Percentiles rank a stretch among this genome's conserved stretches.
Evolutionary conservation across 306 rosid species (phyloP).

Genomic region (Leucaena leucocephala): DNA sequence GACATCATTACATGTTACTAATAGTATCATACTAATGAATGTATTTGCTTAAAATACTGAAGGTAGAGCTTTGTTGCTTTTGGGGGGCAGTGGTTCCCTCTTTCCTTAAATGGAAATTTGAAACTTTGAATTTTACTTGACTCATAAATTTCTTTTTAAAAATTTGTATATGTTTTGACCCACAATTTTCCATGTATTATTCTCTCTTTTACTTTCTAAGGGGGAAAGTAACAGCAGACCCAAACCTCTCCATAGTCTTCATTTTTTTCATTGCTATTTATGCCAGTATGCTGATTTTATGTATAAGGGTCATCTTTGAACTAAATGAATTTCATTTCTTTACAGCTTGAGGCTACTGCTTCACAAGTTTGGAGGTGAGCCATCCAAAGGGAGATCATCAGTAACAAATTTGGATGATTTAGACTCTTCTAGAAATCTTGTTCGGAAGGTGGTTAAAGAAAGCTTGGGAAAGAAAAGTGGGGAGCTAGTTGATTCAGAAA

Average conservation of each 20-base stretch:
- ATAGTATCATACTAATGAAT: constrained; percentile 1
- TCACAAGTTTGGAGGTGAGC: constrained; percentile 57
- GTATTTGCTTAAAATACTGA: not conserved
- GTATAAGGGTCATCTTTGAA: constrained; percentile 1
- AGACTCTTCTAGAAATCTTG: constrained; percentile 52
- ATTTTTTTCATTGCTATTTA: not conserved
- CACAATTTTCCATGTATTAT: not conserved
- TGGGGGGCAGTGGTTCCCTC: not conserved
- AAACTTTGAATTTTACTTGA: not conserved
- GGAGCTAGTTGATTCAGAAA: constrained; percentile 47
- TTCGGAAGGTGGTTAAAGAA: constrained; percentile 61
- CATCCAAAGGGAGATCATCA: constrained; percentile 46
- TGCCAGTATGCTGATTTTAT: not conserved
- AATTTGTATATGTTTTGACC: not conserved
- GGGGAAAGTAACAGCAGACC: not conserved
- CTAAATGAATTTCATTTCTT: constrained; percentile 31
- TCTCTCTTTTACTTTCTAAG: not conserved
- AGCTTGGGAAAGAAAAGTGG: constrained; percentile 58
- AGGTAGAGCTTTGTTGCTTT: not conserved
- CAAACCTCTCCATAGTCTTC: not conserved
- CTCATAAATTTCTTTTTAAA: not conserved
- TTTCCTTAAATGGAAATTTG: not conserved
- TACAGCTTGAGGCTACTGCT: constrained; percentile 84
- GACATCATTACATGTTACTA: not conserved
- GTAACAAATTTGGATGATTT: constrained; percentile 50